Conservation (phyloP, 139 green algal genomes). For the Chlamydomonas eustigma region DNA sequence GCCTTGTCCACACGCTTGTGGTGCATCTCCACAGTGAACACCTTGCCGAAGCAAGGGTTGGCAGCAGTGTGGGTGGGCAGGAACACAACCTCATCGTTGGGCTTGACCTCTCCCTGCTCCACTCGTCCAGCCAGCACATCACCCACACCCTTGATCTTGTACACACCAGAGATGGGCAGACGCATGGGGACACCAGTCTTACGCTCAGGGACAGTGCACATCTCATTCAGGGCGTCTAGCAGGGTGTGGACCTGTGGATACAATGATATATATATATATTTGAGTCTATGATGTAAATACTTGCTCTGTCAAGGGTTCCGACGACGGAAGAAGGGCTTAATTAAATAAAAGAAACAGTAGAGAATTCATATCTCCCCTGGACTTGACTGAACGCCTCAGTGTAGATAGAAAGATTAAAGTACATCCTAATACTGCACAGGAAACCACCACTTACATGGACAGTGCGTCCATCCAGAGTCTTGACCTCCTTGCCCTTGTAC, state of each 20-base stretch:
- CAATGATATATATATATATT: too few relatives aligned
- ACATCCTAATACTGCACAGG: too few relatives aligned
- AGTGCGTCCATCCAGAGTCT: conserved; percentile 43
- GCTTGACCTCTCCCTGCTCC: conserved; percentile 95
- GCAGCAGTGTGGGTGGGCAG: conserved; percentile 81
- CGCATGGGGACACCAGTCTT: conserved; percentile 80
- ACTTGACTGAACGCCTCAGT: too few relatives aligned
- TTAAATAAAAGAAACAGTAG: too few relatives aligned
- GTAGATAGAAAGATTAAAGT: too few relatives aligned
- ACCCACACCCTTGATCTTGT: conserved; percentile 99
- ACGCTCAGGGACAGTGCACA: conserved; percentile 76
- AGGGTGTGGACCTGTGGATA: conserved; percentile 72
- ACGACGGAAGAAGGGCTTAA: too few relatives aligned
- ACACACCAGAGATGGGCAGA: conserved; percentile 90
- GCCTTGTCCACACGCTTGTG: conserved; percentile 94
- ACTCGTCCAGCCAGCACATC: conserved; percentile 96
- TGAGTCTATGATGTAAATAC: too few relatives aligned
- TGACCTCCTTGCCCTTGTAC: conserved; percentile 84
- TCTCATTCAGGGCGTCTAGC: conserved; percentile 86
- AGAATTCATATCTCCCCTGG: too few relatives aligned
- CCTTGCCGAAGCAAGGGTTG: conserved; percentile 89
- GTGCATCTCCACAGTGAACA: conserved; percentile 99
- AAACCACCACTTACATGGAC: conserved; percentile 21
- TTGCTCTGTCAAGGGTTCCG: too few relatives aligned
- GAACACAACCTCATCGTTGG: conserved; percentile 85